phyloP scores from a whole-genome alignment of 2,329 filamentous ascomycete genomes.

The Didymella segeticola region DNA sequence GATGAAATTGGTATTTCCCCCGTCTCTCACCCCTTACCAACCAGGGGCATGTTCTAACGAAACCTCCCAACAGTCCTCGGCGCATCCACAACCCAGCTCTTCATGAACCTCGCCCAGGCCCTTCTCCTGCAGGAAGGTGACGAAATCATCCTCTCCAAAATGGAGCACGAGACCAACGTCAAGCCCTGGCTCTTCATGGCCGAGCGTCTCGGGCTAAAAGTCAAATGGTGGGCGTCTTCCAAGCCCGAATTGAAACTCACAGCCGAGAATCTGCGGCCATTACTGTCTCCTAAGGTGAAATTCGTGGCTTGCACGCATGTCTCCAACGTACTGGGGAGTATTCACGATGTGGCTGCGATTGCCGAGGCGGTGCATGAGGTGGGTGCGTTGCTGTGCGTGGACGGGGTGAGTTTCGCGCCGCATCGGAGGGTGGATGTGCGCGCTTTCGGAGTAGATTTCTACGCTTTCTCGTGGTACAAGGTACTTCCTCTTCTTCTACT shows the following conservation, averaged over 20 bases:
- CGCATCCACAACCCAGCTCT: slow-evolving; percentile 76
- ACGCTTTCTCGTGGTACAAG: slow-evolving; percentile 84
- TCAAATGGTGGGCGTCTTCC: slow-evolving; percentile 73
- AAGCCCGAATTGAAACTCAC: slow-evolving; percentile 65
- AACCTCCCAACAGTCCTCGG: slow-evolving; percentile 63
- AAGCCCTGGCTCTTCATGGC: slow-evolving; percentile 76
- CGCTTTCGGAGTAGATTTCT: slow-evolving; percentile 74
- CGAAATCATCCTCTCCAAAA: slow-evolving; percentile 72
- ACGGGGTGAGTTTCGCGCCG: slow-evolving; percentile 78
- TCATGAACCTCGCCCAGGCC: slow-evolving; percentile 67
- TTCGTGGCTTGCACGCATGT: slow-evolving; percentile 77
- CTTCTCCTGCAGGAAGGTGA: slow-evolving; percentile 54
- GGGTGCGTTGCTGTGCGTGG: slow-evolving; percentile 71
- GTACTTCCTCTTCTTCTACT: no score
- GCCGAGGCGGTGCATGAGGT: slow-evolving; percentile 59
- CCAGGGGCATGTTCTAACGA: not conserved
- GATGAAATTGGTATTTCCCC: slow-evolving; percentile 67
- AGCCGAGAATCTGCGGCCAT: slow-evolving; percentile 60
- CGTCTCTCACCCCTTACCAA: not conserved
- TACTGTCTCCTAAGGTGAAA: slow-evolving; percentile 70
- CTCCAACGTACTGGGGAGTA: slow-evolving; percentile 75
- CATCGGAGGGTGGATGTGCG: slow-evolving; percentile 74
- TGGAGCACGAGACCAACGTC: slow-evolving; percentile 82
- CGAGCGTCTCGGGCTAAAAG: slow-evolving; percentile 61
- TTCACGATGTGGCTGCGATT: slow-evolving; percentile 68